phyloP scores from a whole-genome alignment of 352 stramenopile genomes.

The Phytophthora macrochlamydospora region DNA sequence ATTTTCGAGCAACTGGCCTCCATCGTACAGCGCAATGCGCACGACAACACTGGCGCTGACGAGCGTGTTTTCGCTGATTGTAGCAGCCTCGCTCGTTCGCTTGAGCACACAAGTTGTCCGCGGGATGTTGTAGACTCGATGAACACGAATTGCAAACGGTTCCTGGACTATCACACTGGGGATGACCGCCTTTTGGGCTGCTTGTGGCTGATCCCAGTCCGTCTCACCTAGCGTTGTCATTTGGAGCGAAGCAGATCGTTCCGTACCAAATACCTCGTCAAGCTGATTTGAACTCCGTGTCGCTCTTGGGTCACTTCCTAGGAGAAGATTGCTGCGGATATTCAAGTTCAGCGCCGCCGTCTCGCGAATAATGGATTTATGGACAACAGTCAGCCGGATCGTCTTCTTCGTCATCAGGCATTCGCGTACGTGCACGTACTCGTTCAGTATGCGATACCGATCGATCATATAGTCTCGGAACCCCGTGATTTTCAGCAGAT shows the following conservation, averaged over 20 bases:
- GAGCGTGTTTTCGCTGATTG: slow-evolving; percentile 45
- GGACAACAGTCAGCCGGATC: slow-evolving; percentile 75
- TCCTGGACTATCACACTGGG: slow-evolving; percentile 64
- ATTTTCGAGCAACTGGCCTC: slow-evolving; percentile 64
- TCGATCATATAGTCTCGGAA: slow-evolving; percentile 86
- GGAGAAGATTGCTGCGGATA: slow-evolving; percentile 64
- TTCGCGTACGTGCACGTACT: slow-evolving; percentile 86
- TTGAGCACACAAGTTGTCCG: slow-evolving; percentile 63
- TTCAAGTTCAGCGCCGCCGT: slow-evolving; percentile 71
- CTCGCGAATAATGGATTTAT: slow-evolving; percentile 84
- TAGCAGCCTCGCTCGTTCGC: slow-evolving; percentile 63
- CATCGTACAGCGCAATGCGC: slow-evolving; percentile 76
- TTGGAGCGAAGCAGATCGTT: slow-evolving; percentile 48
- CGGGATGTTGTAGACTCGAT: slow-evolving; percentile 76
- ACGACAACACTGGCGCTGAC: slow-evolving; percentile 70
- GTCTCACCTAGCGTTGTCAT: slow-evolving; percentile 67
- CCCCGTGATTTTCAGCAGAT: slow-evolving; percentile 80
- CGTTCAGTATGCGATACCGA: slow-evolving; percentile 73
- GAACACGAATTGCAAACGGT: slow-evolving; percentile 66
- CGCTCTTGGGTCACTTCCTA: slow-evolving; percentile 19
- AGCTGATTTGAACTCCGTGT: slow-evolving; percentile 48
- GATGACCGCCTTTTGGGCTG: slow-evolving; percentile 27
- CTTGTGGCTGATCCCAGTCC: slow-evolving; percentile 54
- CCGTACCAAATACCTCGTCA: slow-evolving; percentile 45
- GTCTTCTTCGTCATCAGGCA: slow-evolving; percentile 84